phyloP scores from a whole-genome alignment of 2,329 filamentous ascomycete species.

The Incumbomyces delicatus region DNA sequence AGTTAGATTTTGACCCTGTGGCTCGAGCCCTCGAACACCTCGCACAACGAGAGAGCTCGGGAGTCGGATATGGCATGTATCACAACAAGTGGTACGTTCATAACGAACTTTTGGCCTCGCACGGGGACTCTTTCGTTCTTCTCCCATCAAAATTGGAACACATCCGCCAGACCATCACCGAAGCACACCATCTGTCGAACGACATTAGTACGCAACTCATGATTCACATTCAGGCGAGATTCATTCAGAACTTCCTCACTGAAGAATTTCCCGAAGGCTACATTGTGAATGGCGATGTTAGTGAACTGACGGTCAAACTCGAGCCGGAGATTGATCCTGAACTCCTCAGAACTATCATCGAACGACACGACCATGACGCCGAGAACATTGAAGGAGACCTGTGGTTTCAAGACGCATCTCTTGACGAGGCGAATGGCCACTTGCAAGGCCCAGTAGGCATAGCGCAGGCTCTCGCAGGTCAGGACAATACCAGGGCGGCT shows the following conservation, averaged over 20 bases:
- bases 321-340: slow-evolving; percentile 3
- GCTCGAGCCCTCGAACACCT: slow-evolving; percentile 11
- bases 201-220: slow-evolving; percentile 8
- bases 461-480: slow-evolving; percentile 10
- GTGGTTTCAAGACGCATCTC: not conserved
- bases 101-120: slow-evolving; percentile 1
- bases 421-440: not conserved
- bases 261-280: slow-evolving; percentile 18
- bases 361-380: not conserved
- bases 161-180: slow-evolving; percentile 10
- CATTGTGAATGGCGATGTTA: slow-evolving; percentile 14
- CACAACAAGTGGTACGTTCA: slow-evolving; percentile 15
- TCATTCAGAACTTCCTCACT: slow-evolving; percentile 16
- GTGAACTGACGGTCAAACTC: slow-evolving; percentile 8
- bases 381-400: not conserved
- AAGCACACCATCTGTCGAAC: slow-evolving; percentile 4
- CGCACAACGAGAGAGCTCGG: slow-evolving; percentile 5
- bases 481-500: slow-evolving; percentile 10
- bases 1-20: slow-evolving; percentile 13
- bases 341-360: not conserved
- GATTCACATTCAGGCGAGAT: slow-evolving; percentile 16
- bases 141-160: slow-evolving; percentile 11
- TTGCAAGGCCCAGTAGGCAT: slow-evolving; percentile 7
- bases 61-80: slow-evolving; percentile 18
- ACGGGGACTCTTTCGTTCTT: slow-evolving; percentile 10